Base-by-base conservation (phyloP, 495 filamentous ascomycete species). In the Apiosordaria backusii region DNA sequence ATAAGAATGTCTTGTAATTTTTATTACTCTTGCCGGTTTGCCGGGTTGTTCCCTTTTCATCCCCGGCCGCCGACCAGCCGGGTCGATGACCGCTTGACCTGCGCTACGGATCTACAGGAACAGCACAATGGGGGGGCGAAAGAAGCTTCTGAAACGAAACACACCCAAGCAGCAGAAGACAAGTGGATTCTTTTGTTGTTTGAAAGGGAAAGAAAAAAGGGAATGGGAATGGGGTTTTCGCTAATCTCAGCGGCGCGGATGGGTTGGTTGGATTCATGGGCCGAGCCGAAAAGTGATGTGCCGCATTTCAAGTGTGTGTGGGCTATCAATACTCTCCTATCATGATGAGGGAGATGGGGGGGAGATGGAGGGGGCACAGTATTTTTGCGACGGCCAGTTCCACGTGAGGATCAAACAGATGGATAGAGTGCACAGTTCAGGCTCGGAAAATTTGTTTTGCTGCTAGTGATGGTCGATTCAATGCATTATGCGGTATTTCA, bases 291-390 rank as follows among this genome's bases (percentile, higher is more conserved):
- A 45, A 15, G 35, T 57, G 16, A 22, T 27, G 57, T 59, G 23
- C 23, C 22, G 57, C 23, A 25, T 4, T 5, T 9, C 22, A 25
- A 25, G 22, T 22, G 10, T 59, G n/a, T 59, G 57, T 24, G 25
- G 57, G 16, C 59, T 61, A 61, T 61, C 13, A 45, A 35, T 66
- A 53, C 59, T 62, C 50, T 62, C 29, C 45, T 65, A 52, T 60
- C 57, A 50, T 19, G 63, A 58, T 45, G 4, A 13, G n/a, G n/a
- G n/a, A n/a, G n/a, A n/a, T n/a, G n/a, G n/a, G n/a, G n/a, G n/a
- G n/a, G n/a, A 13, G 35, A 45, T 7, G 19, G 53, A 57, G 4
- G 53, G 53, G 53, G 53, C 53, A 45, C 35, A 45, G 35, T 9
- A 13, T 0, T 45, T 35, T 45, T 45, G 35, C 10, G 35, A 45